Conservation (phyloP, 164 flowering plant species). For the Saururus chinensis region DNA sequence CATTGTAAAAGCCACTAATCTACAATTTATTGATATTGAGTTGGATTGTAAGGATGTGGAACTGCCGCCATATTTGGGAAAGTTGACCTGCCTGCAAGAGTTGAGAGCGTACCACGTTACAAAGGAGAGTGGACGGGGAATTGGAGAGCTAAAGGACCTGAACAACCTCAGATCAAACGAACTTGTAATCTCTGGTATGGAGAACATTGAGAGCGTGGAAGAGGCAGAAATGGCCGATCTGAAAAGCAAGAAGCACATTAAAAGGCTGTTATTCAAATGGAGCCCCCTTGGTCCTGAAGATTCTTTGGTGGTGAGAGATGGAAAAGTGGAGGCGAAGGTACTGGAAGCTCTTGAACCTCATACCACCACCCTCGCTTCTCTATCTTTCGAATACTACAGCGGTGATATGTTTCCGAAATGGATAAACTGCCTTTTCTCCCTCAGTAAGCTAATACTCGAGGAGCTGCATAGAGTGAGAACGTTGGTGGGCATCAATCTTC, state of each 20-base stretch:
- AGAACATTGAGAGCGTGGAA: conserved; percentile 3
- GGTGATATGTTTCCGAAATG: conserved; percentile 13
- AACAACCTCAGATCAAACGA: conserved; percentile 1
- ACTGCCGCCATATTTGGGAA: conserved; percentile 12
- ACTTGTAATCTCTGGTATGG: conserved; percentile 11
- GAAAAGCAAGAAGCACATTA: too few species aligned
- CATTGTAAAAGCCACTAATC: too few species aligned
- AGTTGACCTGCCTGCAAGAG: conserved; percentile 12
- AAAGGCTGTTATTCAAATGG: too few species aligned
- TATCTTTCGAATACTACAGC: conserved; percentile 6
- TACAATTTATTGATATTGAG: too few species aligned
- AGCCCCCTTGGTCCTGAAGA: too few species aligned
- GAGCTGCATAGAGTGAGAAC: conserved; percentile 6
- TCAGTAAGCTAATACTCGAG: conserved; percentile 1
- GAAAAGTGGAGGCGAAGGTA: too few species aligned
- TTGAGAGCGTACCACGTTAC: conserved; percentile 14
- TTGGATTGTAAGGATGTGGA: too few species aligned
- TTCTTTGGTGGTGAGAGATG: too few species aligned
- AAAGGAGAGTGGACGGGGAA: too few species aligned
- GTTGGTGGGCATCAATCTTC: conserved; percentile 21
- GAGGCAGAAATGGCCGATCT: too few species aligned
- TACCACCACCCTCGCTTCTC: neutral
- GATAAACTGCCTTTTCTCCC: conserved; percentile 4
- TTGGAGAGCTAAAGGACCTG: too few species aligned
- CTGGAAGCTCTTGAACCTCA: conserved; percentile 20